These are phyloP conservation scores for Phytopythium helicoides DNA, from an alignment of 352 stramenopile species.

Conservation along the genomic window DNA sequence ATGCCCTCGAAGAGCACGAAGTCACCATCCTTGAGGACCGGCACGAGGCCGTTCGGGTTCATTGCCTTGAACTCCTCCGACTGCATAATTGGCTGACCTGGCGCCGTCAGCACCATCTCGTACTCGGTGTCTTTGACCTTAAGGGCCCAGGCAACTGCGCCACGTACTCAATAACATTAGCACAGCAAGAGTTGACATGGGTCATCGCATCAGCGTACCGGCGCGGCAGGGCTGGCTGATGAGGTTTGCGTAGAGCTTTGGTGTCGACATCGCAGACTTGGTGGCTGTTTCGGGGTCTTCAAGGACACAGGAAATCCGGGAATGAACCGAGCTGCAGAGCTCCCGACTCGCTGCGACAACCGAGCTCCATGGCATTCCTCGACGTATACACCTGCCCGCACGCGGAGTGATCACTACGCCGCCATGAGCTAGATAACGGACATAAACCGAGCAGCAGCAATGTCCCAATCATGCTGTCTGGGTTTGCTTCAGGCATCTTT, in stretches of 20 bases:
- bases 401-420: no score
- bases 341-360: no score
- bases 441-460: no score
- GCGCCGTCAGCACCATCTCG: constrained; percentile 35
- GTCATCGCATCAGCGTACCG: neutral
- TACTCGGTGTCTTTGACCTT: constrained; percentile 42
- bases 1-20: constrained; percentile 56
- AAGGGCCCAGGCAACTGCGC: constrained; percentile 32
- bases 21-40: constrained; percentile 48
- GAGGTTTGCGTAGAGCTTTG: constrained; percentile 11
- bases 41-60: constrained; percentile 52
- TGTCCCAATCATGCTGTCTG: no score
- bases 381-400: no score
- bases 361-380: no score
- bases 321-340: no score
- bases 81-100: constrained; percentile 16
- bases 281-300: neutral
- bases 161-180: no score
- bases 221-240: constrained; percentile 9
- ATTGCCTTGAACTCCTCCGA: constrained; percentile 47
- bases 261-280: constrained; percentile 1
- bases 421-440: no score
- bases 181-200: no score
- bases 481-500: no score
- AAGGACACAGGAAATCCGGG: no score